phyloP scores from a whole-genome alignment of 257 asterid genomes.

The Sherardia arvensis region DNA sequence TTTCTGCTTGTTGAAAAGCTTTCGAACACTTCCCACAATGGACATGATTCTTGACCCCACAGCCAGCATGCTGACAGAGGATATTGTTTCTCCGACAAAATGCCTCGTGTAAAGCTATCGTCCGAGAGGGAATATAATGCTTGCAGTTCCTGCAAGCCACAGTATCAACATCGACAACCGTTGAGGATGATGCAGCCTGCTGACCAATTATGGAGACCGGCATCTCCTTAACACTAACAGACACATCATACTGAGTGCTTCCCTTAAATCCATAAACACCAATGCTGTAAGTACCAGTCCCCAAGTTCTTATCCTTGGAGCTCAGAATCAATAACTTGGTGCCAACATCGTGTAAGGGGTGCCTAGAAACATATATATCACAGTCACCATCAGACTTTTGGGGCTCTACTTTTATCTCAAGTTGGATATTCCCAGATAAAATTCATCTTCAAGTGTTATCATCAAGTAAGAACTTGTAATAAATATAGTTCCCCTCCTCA shows the following conservation, averaged over 20 bases:
- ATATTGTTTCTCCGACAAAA: conserved; percentile 75
- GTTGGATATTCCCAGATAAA: no score
- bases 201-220: no score
- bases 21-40: no score
- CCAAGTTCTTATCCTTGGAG: conserved; percentile 52
- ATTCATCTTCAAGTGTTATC: conserved; percentile 50
- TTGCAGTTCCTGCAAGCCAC: conserved; percentile 69
- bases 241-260: no score
- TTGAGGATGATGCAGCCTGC: no score
- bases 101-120: conserved; percentile 74
- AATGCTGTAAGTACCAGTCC: conserved; percentile 53
- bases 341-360: no score
- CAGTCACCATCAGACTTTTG: no score
- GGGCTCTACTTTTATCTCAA: no score
- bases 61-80: conserved; percentile 60
- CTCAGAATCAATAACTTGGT: conserved; percentile 63
- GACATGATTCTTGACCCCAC: conserved; percentile 71
- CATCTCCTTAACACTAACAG: no score
- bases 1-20: no score
- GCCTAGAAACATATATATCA: no score
- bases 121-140: conserved; percentile 64
- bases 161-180: conserved; percentile 58
- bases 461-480: conserved; percentile 61
- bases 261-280: no score
- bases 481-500: conserved; percentile 60